These are phyloP conservation scores for Mortierella sp. DNA, from an alignment of 371 early-diverging fungal genomes.

Conservation along the genomic window DNA sequence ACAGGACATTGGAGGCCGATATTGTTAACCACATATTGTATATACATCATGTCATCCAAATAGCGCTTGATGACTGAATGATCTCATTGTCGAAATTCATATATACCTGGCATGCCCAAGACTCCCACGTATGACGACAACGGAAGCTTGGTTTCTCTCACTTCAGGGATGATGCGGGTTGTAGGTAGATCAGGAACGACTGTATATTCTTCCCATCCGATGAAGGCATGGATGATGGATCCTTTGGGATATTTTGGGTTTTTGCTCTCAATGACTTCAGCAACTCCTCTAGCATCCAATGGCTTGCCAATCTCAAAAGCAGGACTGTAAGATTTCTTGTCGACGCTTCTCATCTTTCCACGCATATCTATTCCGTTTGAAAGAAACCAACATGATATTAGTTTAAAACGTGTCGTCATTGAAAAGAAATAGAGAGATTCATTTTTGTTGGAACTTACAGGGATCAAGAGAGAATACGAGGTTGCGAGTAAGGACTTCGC, in stretches of 20 bases:
- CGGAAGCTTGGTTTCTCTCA: constrained; percentile 60
- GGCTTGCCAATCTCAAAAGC: constrained; percentile 70
- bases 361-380: constrained; percentile 61
- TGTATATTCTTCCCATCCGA: constrained; percentile 70
- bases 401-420: background rate
- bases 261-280: constrained; percentile 72
- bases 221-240: constrained; percentile 69
- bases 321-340: constrained; percentile 63
- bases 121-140: constrained; percentile 67
- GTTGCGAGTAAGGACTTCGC: constrained; percentile 68
- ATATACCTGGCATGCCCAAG: constrained; percentile 27
- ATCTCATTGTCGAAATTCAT: background rate
- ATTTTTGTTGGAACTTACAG: constrained; percentile 34
- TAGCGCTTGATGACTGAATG: background rate
- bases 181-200: constrained; percentile 52
- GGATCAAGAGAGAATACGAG: constrained; percentile 69
- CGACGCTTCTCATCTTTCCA: constrained; percentile 71
- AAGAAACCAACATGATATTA: background rate
- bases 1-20: background rate
- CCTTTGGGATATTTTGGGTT: constrained; percentile 68
- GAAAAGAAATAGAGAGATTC: background rate
- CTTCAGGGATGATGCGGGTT: constrained; percentile 57
- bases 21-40: too few relatives aligned
- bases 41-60: too few relatives aligned
- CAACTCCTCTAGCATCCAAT: constrained; percentile 70